These are phyloP conservation scores for Aegilops umbellulata DNA, from an alignment of 176 grass and related monocot genomes.

Conservation along the genomic window DNA sequence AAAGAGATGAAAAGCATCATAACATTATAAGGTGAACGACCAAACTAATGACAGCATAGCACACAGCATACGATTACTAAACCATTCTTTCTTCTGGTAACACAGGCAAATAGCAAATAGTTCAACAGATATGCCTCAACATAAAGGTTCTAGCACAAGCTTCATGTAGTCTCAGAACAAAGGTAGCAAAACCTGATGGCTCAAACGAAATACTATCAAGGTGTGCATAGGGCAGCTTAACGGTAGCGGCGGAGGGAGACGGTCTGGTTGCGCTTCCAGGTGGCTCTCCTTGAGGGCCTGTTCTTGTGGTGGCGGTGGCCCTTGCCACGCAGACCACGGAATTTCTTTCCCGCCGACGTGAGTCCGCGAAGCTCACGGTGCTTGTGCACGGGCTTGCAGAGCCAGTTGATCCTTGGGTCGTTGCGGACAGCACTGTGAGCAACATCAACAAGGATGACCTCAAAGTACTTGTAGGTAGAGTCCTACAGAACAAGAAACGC, in stretches of 20 bases:
- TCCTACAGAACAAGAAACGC: constrained; percentile 20
- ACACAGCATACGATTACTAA: not conserved
- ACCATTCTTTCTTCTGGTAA: not conserved
- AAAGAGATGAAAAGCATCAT: no score
- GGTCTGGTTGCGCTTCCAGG: constrained; percentile 87
- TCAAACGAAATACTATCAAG: constrained; percentile 21
- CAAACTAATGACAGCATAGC: not conserved
- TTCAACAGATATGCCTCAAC: not conserved
- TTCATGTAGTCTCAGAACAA: not conserved
- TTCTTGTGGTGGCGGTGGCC: constrained; percentile 59
- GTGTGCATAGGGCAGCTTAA: constrained; percentile 32
- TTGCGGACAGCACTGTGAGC: constrained; percentile 68
- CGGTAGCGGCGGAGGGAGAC: constrained; percentile 84
- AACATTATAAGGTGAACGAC: no score
- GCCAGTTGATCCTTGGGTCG: constrained; percentile 82
- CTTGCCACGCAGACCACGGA: constrained; percentile 82
- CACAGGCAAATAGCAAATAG: constrained; percentile 25
- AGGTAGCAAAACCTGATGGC: constrained; percentile 49
- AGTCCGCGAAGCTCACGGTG: constrained; percentile 86
- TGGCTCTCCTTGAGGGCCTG: constrained; percentile 72
- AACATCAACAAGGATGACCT: constrained; percentile 71
- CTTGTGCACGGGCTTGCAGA: constrained; percentile 84
- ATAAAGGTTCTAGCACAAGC: not conserved
- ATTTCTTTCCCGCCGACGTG: constrained; percentile 88
- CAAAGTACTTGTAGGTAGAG: constrained; percentile 69